Evolutionary conservation across 768 basidiomycete genomes (phyloP), one percentile per base, ranked within the genome.

Genomic region (Mycena belliarum): DNA sequence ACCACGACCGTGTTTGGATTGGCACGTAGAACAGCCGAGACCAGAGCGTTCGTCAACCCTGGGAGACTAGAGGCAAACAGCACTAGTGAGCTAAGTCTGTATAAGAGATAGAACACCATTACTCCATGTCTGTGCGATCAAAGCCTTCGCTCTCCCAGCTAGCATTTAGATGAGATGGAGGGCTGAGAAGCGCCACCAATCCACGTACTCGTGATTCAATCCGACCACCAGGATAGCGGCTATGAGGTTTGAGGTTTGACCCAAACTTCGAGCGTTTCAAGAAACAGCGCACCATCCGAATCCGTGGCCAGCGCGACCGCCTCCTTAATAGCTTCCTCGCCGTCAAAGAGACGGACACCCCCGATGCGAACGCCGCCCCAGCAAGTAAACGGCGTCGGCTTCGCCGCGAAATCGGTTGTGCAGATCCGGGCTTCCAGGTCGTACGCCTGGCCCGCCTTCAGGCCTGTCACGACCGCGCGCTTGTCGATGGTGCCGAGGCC

Each of bases 81-180:
- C n/a, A n/a, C n/a, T n/a, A n/a, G n/a, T n/a, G n/a, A n/a, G n/a
- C n/a, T n/a, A n/a, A n/a, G n/a, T n/a, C n/a, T n/a, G n/a, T n/a
- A n/a, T n/a, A n/a, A n/a, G n/a, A n/a, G n/a, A n/a, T n/a, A n/a
- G n/a, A 35, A 20, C 1, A 8, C n/a, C 6, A 23, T 57, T 32
- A 80, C 77, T 75, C 73, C 63, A 81, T 70, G 59, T 78, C 66
- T 12, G 73, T 65, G 40, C 86, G 74, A 65, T 88, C 86, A 59
- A 79, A 80, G 3, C 83, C 84, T 72, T 87, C 86, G 41, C 78
- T 80, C 66, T 88, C 85, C 76, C 76, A 80, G 55, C 70, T 72
- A n/a, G 38, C n/a, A 48, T n/a, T n/a, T n/a, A n/a, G n/a, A 49
- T 7, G 46, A 42, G 23, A 37, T 18, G 23, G 41, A 23, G 26